Evolutionary conservation across 1,284 basidiomycete genomes (phyloP).

Genomic region (Rhodotorula glutinis): DNA sequence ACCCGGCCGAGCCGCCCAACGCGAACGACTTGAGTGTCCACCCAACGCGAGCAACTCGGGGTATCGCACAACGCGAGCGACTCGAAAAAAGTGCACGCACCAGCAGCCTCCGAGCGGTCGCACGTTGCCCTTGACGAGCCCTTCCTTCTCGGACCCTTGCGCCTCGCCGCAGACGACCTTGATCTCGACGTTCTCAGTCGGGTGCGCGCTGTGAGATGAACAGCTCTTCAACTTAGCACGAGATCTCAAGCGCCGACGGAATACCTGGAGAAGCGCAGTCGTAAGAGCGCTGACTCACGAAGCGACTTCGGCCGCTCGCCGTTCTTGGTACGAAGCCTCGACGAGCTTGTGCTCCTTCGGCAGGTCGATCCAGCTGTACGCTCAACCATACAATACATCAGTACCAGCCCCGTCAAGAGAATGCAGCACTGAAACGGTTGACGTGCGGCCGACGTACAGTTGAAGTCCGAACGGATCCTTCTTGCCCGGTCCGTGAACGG

Average conservation of each 20-base stretch:
- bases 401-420: no score
- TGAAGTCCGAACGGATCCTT: constrained; percentile 78
- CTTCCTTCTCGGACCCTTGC: constrained; percentile 55
- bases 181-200: constrained; percentile 66
- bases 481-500: constrained; percentile 64
- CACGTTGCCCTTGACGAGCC: constrained; percentile 71
- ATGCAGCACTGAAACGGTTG: no score
- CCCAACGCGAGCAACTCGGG: no score
- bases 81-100: constrained; percentile 67
- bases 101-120: constrained; percentile 86
- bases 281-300: constrained; percentile 11
- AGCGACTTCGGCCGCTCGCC: constrained; percentile 49
- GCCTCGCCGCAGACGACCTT: constrained; percentile 87
- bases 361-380: constrained; percentile 74
- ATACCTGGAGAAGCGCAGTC: no score
- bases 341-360: constrained; percentile 83
- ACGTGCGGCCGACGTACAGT: no score
- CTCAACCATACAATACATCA: no score
- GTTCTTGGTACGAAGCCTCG: constrained; percentile 56
- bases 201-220: constrained; percentile 64
- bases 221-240: constrained; percentile 48
- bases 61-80: neutral
- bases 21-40: no score
- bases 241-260: no score
- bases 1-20: neutral